Evolutionary conservation across 2,329 filamentous ascomycete genomes (phyloP).

Genomic region (Byssothecium circinans): DNA sequence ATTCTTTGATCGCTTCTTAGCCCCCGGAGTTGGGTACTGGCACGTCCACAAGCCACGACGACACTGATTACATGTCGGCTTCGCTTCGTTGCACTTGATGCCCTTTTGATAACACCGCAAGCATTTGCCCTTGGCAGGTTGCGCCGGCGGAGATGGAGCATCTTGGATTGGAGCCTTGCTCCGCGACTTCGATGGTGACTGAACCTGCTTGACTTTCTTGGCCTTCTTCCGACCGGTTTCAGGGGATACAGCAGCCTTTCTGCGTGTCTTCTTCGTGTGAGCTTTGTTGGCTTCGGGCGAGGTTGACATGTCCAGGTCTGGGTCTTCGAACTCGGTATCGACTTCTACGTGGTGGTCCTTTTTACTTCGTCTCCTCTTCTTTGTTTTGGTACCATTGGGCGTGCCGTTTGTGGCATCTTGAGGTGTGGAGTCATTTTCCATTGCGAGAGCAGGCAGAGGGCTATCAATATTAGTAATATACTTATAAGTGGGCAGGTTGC

Average conservation of each 20-base stretch:
- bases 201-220: conserved; percentile 18
- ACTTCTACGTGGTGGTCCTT: conserved; percentile 18
- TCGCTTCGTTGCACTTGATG: conserved; percentile 35
- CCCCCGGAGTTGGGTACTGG: conserved; percentile 23
- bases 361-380: conserved; percentile 23
- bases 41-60: conserved; percentile 31
- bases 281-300: conserved; percentile 20
- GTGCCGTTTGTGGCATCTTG: conserved; percentile 5
- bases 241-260: conserved; percentile 15
- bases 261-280: conserved; percentile 24
- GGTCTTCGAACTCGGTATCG: conserved; percentile 12
- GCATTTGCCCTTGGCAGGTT: conserved; percentile 20
- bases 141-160: conserved; percentile 5
- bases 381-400: conserved; percentile 12
- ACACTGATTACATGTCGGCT: conserved; percentile 36
- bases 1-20: conserved; percentile 31
- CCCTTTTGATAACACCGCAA: conserved; percentile 28
- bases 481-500: neutral
- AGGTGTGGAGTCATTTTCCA: conserved; percentile 2
- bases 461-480: neutral
- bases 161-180: conserved; percentile 13
- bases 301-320: conserved; percentile 24
- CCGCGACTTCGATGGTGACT: conserved; percentile 17
- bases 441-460: conserved; percentile 7
- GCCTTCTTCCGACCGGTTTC: conserved; percentile 18